Evolutionary conservation across 169 alveolate species (phyloP).

Genomic region (Perkinsus marinus): DNA sequence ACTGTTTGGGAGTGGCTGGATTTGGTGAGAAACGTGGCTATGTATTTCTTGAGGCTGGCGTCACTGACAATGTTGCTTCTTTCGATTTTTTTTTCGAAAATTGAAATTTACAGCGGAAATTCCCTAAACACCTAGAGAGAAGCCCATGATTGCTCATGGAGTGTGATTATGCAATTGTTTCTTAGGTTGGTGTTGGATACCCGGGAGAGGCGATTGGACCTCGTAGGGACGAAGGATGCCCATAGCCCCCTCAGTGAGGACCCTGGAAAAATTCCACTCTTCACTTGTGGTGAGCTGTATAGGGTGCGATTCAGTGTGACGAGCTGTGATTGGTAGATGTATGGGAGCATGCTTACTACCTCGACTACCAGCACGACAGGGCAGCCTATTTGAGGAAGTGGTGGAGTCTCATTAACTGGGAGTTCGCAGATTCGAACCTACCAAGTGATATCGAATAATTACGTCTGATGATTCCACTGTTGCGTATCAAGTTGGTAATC

Average conservation of each 20-base stretch:
- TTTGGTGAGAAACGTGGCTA: conserved; percentile 58
- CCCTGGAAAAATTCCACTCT: conserved; percentile 39
- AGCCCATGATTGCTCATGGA: no score
- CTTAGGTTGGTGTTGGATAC: neutral
- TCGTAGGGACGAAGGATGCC: conserved; percentile 46
- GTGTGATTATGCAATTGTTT: no score
- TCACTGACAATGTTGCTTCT: no score
- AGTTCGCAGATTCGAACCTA: conserved; percentile 14
- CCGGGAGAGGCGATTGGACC: conserved; percentile 28
- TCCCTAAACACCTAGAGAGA: no score
- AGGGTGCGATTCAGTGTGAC: neutral
- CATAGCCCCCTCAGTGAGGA: conserved; percentile 45
- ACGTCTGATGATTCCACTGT: neutral
- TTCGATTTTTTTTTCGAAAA: no score
- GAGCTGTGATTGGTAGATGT: conserved; percentile 26
- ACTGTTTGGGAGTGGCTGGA: conserved; percentile 70
- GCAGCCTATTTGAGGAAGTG: conserved; percentile 46
- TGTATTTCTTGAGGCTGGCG: no score
- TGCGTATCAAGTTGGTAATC: neutral
- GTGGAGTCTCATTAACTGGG: conserved; percentile 68
- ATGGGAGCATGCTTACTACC: conserved; percentile 77
- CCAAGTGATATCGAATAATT: neutral
- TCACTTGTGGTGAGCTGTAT: conserved; percentile 34
- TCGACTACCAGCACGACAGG: conserved; percentile 55
- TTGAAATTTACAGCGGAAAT: no score